Evolutionary conservation across 2,329 filamentous ascomycete species (phyloP).

Genomic region (Nigrograna mackinnonii): DNA sequence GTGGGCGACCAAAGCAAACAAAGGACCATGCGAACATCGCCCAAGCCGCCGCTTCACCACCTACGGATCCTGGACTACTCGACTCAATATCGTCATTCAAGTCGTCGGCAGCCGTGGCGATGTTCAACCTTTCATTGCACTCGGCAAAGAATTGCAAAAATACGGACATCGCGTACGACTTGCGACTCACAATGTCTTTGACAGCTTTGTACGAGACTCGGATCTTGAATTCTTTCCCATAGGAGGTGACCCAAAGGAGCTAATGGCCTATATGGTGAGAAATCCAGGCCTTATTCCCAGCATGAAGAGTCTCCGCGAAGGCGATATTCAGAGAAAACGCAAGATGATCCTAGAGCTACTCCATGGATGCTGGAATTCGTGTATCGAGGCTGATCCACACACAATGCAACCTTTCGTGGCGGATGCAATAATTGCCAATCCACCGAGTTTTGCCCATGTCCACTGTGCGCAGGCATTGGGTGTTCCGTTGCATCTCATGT

Average conservation of each 20-base stretch:
- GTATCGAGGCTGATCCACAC: slow-evolving; percentile 21
- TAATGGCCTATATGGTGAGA: slow-evolving; percentile 58
- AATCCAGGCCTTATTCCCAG: slow-evolving; percentile 46
- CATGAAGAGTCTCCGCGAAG: slow-evolving; percentile 27
- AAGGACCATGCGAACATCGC: slow-evolving; percentile 1
- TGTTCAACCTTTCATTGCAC: slow-evolving; percentile 62
- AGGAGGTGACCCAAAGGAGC: slow-evolving; percentile 38
- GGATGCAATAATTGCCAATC: slow-evolving; percentile 73
- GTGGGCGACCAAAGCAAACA: slow-evolving; percentile 15
- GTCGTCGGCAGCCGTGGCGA: slow-evolving; percentile 59
- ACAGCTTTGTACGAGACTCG: slow-evolving; percentile 17
- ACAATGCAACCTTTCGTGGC: slow-evolving; percentile 64
- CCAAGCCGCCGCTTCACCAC: slow-evolving; percentile 9
- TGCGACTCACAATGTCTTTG: slow-evolving; percentile 25
- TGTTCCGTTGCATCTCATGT: slow-evolving; percentile 79
- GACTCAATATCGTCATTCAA: slow-evolving; percentile 57
- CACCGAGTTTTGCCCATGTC: slow-evolving; percentile 73
- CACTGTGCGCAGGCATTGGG: slow-evolving; percentile 74
- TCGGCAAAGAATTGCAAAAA: slow-evolving; percentile 4
- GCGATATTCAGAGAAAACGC: slow-evolving; percentile 37
- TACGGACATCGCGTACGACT: slow-evolving; percentile 33
- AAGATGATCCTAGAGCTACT: slow-evolving; percentile 32
- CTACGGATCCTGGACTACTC: slow-evolving; percentile 5
- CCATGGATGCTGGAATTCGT: slow-evolving; percentile 38
- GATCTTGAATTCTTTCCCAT: slow-evolving; percentile 40